phyloP scores from a whole-genome alignment of 2,329 filamentous ascomycete species.

The Thermomyces lanuginosus region DNA sequence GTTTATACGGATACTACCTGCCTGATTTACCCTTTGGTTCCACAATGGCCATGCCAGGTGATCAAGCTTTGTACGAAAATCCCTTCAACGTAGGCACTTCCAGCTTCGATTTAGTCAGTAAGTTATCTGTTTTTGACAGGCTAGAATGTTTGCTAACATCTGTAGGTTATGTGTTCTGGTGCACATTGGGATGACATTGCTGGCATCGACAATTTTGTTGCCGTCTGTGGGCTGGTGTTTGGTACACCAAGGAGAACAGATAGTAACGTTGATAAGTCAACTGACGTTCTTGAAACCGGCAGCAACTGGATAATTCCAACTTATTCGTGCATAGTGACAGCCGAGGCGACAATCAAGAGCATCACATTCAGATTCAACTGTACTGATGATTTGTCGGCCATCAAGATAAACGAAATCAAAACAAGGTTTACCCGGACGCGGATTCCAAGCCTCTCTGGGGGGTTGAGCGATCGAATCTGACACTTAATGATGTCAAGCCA shows the following conservation, averaged over 20 bases:
- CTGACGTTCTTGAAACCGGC: conserved; percentile 22
- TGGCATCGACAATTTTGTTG: conserved; percentile 29
- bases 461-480: conserved; percentile 19
- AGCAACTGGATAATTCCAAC: conserved; percentile 29
- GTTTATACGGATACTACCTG: no score
- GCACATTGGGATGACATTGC: conserved; percentile 14
- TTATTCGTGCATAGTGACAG: conserved; percentile 29
- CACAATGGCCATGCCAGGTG: no score
- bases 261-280: no score
- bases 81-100: no score
- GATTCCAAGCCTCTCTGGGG: conserved; percentile 22
- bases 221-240: conserved; percentile 26
- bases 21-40: no score
- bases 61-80: no score
- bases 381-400: conserved; percentile 19
- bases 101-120: no score
- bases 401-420: conserved; percentile 20
- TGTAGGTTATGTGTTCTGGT: conserved; percentile 7
- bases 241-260: conserved; percentile 21
- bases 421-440: conserved; percentile 22
- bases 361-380: conserved; percentile 30
- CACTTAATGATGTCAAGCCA: conserved; percentile 12
- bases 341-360: conserved; percentile 31
- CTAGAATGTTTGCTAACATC: no score
- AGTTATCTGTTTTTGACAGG: no score